phyloP scores from a whole-genome alignment of 2,329 filamentous ascomycete species.

The Ustilaginoidea virens region DNA sequence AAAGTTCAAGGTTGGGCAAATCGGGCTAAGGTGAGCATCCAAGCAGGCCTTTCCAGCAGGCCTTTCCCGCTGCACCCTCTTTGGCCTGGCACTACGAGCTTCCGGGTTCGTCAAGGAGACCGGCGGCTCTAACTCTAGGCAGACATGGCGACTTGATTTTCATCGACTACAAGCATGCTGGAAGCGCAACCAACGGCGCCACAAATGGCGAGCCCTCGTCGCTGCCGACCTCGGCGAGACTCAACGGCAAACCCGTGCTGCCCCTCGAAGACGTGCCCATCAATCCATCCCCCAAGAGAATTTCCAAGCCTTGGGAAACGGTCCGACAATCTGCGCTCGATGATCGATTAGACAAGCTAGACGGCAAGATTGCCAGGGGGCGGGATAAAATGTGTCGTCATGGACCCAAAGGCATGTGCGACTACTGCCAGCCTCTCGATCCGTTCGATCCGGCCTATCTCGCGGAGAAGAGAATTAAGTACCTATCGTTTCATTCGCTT shows the following conservation, averaged over 20 bases:
- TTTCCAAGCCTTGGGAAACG: conserved; percentile 55
- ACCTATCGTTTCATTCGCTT: conserved; percentile 89
- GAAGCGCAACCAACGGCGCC: conserved; percentile 21
- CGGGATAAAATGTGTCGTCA: conserved; percentile 90
- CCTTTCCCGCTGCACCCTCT: too few relatives aligned
- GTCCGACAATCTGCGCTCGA: conserved; percentile 81
- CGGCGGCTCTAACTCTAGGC: conserved; percentile 9
- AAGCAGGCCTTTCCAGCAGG: too few relatives aligned
- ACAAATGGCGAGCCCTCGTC: conserved; percentile 22
- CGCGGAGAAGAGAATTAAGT: conserved; percentile 95
- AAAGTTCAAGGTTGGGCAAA: conserved; percentile 38
- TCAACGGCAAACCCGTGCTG: conserved; percentile 64
- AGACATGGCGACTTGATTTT: conserved; percentile 90
- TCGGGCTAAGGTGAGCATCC: conserved; percentile 41
- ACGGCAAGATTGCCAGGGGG: conserved; percentile 74
- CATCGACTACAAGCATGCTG: conserved; percentile 60
- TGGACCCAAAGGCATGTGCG: conserved; percentile 95
- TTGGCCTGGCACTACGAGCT: too few relatives aligned
- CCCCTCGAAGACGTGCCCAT: conserved; percentile 53
- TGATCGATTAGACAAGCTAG: conserved; percentile 67
- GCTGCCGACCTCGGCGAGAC: conserved; percentile 40
- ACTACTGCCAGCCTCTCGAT: conserved; percentile 95
- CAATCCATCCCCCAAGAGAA: conserved; percentile 49
- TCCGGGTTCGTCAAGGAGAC: too few relatives aligned
- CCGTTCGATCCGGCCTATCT: conserved; percentile 85